Evolutionary conservation across 2,329 filamentous ascomycete genomes (phyloP), one percentile per base, ranked within the genome.

Genomic region (Zymoseptoria pseudotritici): DNA sequence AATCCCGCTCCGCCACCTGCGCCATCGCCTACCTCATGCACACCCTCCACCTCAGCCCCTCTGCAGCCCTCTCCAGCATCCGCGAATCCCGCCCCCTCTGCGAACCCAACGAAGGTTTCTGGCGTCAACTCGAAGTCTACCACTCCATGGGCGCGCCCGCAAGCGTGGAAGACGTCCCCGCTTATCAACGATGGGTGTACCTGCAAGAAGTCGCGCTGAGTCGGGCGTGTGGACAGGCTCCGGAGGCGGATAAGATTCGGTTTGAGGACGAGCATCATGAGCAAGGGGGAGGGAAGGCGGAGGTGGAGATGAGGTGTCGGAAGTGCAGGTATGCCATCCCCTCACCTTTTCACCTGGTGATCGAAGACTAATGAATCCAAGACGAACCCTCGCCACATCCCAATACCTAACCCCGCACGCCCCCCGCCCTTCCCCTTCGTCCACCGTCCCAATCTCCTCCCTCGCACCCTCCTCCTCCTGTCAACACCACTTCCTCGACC

Each of bases 71-170:
- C 55, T 78, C 80, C 24, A 81, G 87, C 65, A 79, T 97, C 55
- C 85, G 86, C 57, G 77, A 87, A 71, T 83, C 82, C 51, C 85
- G 93, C 49, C 84, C 88, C 17, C 83, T 94, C 58, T 92, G 88
- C 62, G 90, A 96, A 70, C 94, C 94, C 3, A 99, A 99, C 72
- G 79, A 85, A 31, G 93, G 92, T 26, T 99, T 99, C 80, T 91
- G 93, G 86, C 79, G 85, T 55, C 94, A 99, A 75, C 82, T 99
- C 4, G 81, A 88, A 66, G 79, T 97, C 57, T 99, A 93, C 80
- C 88, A 91, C 79, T 79, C 87, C 65, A 96, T 97, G 90, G 86
- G 86, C 53, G 93, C 87, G 66, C 90, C 92, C 1, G 82, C 79
- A 21, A 80, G 85, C 64, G 78, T 89, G 56, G 87, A 89, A 64